Conservation (phyloP, 2,329 filamentous ascomycete genomes). For the Ascochyta pisi region DNA sequence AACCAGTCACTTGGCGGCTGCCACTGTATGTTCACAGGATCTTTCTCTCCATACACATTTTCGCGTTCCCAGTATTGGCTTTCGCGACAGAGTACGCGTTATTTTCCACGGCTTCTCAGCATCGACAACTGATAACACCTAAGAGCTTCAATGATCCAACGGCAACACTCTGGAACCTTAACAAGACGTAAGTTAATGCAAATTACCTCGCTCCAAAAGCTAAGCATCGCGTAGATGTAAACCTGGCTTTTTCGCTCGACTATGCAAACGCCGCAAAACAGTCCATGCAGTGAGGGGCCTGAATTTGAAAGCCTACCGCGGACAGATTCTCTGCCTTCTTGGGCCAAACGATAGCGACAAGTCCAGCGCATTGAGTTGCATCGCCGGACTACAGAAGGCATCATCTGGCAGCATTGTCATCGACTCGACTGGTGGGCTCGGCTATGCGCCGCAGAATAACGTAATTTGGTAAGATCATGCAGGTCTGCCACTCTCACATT, state of each 20-base stretch:
- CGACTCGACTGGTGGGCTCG: conserved; percentile 32
- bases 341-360: conserved; percentile 39
- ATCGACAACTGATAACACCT: conserved; percentile 42
- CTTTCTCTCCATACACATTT: conserved; percentile 30
- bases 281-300: conserved; percentile 31
- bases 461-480: conserved; percentile 25
- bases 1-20: conserved; percentile 18
- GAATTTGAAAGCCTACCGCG: conserved; percentile 27
- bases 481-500: neutral
- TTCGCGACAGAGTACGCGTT: conserved; percentile 28
- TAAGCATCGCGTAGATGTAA: conserved; percentile 19
- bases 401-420: conserved; percentile 32
- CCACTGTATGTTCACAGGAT: conserved; percentile 31
- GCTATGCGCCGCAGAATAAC: conserved; percentile 37
- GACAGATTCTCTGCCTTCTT: conserved; percentile 37
- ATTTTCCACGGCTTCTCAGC: conserved; percentile 31
- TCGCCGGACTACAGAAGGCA: conserved; percentile 31
- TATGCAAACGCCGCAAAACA: conserved; percentile 29
- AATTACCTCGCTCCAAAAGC: neutral
- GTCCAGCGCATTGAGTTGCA: conserved; percentile 35
- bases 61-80: conserved; percentile 30
- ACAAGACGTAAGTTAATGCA: conserved; percentile 26
- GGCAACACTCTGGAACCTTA: conserved; percentile 26
- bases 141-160: conserved; percentile 49
- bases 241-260: conserved; percentile 21